phyloP scores from a whole-genome alignment of 345 rosid genomes.

The Eucalyptus cloeziana region DNA sequence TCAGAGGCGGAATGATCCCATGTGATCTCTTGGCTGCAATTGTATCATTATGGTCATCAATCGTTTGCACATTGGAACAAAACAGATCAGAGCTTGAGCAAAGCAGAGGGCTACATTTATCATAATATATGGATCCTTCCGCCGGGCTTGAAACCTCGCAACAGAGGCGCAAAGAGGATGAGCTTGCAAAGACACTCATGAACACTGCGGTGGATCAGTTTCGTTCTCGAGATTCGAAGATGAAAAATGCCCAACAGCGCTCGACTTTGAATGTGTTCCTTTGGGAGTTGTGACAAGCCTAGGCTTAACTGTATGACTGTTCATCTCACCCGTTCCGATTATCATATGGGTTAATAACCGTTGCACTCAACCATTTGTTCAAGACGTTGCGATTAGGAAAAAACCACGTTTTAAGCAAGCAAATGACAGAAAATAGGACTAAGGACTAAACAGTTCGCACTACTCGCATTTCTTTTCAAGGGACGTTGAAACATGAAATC shows the following conservation, averaged over 20 bases:
- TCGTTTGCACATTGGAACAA: not conserved
- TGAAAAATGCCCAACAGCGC: not conserved
- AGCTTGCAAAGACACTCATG: not conserved
- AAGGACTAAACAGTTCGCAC: not conserved
- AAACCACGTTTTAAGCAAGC: not conserved
- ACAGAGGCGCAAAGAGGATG: not conserved
- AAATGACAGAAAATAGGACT: not conserved
- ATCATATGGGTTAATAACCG: not conserved
- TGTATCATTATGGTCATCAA: not conserved
- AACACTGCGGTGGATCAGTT: not conserved
- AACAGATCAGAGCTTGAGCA: not conserved
- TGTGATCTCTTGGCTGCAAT: not conserved
- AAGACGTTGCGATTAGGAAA: not conserved
- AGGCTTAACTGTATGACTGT: not conserved
- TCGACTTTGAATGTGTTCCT: not conserved
- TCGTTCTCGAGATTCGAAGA: not conserved
- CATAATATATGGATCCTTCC: not conserved
- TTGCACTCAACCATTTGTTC: not conserved
- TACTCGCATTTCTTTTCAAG: not conserved
- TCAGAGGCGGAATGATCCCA: slow-evolving; percentile 25
- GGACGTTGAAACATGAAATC: not conserved
- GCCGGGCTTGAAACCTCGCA: not conserved
- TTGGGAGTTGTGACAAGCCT: not conserved
- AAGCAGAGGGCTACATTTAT: not conserved
- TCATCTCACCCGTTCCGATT: not conserved